Evolutionary conservation across 2,329 filamentous ascomycete species (phyloP).

Genomic region (Pyricularia sp.): DNA sequence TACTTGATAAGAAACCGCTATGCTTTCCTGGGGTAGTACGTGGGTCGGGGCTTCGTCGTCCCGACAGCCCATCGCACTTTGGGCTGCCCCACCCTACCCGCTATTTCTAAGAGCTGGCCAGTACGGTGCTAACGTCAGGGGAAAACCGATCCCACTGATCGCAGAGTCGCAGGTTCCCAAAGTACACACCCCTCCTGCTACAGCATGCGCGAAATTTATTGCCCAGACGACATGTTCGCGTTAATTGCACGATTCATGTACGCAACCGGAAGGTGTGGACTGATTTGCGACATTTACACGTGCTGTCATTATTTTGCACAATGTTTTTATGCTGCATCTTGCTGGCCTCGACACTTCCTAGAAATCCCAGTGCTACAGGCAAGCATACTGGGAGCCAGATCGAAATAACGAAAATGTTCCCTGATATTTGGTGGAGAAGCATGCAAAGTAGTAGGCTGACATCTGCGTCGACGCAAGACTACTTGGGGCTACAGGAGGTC

Average conservation of each 20-base stretch:
- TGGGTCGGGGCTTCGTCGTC: neutral
- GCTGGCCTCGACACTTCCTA: neutral
- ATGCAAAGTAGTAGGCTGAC: neutral
- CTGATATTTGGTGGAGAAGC: neutral
- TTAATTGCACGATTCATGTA: neutral
- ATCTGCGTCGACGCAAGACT: neutral
- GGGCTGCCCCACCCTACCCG: neutral
- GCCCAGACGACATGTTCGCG: neutral
- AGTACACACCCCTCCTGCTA: neutral
- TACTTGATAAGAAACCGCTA: neutral
- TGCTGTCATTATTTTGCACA: neutral
- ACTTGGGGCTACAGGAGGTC: neutral
- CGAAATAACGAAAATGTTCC: neutral
- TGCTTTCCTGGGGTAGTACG: neutral
- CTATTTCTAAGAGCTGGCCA: neutral
- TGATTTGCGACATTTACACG: neutral
- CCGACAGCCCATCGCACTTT: neutral
- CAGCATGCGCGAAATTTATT: neutral
- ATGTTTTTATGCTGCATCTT: neutral
- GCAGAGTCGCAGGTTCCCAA: neutral
- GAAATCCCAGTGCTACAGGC: neutral
- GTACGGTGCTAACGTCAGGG: neutral
- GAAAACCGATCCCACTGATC: neutral
- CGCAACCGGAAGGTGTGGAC: neutral
- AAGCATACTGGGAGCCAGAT: neutral